Percentiles rank a stretch among this genome's conserved stretches.
These are phyloP conservation scores for Solanum clarkiae DNA, from an alignment of 257 asterid species.

Conservation along the genomic window DNA sequence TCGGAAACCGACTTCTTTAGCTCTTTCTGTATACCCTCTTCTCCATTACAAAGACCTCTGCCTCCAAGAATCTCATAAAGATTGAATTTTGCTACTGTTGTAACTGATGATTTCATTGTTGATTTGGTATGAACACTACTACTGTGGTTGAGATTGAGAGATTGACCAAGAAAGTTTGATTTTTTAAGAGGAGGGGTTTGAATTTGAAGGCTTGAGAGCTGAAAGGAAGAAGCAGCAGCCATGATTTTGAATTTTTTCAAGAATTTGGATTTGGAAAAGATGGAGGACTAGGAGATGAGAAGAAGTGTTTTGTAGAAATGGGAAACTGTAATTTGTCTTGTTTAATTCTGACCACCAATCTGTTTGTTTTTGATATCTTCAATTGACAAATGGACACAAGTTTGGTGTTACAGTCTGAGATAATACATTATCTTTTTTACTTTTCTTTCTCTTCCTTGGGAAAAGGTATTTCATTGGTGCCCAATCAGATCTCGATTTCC, in stretches of 20 bases:
- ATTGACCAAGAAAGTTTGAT: slow-evolving; percentile 51
- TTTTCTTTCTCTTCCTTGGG: neutral
- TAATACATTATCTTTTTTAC: neutral
- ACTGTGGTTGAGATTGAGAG: slow-evolving; percentile 7
- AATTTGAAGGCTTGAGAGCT: slow-evolving; percentile 32
- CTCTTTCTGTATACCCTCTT: slow-evolving; percentile 46
- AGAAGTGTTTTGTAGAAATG: neutral
- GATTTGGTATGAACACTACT: slow-evolving; percentile 6
- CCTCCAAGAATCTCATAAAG: slow-evolving; percentile 71
- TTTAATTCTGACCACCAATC: slow-evolving; percentile 33
- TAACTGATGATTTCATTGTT: slow-evolving; percentile 11
- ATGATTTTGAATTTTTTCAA: slow-evolving; percentile 9
- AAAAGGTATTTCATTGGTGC: neutral
- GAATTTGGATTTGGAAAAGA: neutral
- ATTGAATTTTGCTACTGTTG: slow-evolving; percentile 59
- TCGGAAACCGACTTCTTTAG: slow-evolving; percentile 27
- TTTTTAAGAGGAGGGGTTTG: slow-evolving; percentile 28
- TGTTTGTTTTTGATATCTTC: neutral
- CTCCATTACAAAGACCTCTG: slow-evolving; percentile 74
- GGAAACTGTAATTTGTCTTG: neutral
- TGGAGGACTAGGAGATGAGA: neutral
- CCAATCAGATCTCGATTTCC: too few relatives aligned
- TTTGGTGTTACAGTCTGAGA: neutral
- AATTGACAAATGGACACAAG: neutral
- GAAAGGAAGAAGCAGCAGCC: slow-evolving; percentile 52